Percentiles rank a stretch among this genome's conserved stretches.
These are phyloP conservation scores for Populus trichocarpa DNA, from an alignment of 441 rosid species.

Conservation along the genomic window DNA sequence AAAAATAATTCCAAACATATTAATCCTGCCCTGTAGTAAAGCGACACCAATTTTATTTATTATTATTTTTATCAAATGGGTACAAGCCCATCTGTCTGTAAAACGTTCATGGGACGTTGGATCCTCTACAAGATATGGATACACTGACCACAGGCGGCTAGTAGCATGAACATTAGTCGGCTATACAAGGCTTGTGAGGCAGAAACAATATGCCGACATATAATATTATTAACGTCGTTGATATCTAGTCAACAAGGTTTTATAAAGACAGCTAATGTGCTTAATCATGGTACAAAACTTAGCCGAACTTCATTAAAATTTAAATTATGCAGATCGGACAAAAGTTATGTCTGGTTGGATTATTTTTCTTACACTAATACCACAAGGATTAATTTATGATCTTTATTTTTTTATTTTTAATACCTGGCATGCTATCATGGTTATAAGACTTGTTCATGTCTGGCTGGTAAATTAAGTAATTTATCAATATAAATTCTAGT, in stretches of 20 bases:
- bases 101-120: too few relatives aligned
- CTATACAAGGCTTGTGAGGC: too few relatives aligned
- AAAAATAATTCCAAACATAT: too few relatives aligned
- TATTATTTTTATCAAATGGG: too few relatives aligned
- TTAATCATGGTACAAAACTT: not conserved
- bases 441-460: not conserved
- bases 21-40: too few relatives aligned
- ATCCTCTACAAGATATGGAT: too few relatives aligned
- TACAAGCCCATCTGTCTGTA: too few relatives aligned
- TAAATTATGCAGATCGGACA: not conserved
- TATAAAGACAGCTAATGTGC: conserved; percentile 8
- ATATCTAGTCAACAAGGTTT: not conserved
- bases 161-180: not conserved
- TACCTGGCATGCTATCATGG: not conserved
- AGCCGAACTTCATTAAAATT: not conserved
- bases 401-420: too few relatives aligned
- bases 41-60: too few relatives aligned
- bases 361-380: too few relatives aligned
- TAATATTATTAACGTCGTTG: not conserved
- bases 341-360: too few relatives aligned
- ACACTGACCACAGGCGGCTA: not conserved
- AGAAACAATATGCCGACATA: not conserved
- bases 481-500: not conserved
- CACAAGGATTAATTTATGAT: too few relatives aligned
- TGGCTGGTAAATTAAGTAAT: not conserved